Base-by-base conservation (phyloP, 495 filamentous ascomycete genomes). In the Tuber brumale region DNA sequence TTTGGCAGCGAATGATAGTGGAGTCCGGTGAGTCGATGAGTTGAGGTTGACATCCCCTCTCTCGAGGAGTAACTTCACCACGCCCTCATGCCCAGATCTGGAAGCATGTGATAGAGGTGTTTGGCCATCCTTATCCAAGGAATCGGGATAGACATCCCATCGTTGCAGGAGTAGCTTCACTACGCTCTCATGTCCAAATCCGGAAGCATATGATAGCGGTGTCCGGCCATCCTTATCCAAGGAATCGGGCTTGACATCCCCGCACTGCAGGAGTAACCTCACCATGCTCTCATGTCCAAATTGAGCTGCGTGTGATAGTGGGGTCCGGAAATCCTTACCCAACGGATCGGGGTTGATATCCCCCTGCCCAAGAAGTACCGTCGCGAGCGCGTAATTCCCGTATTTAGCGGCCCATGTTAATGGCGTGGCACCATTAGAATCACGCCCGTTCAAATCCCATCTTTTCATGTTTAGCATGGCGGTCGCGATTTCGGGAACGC, bases 121-220 rank as follows among this genome's bases (percentile, higher is more conserved):
- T 61, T 76, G 76, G 23, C 77, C 76, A 31, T 77, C 51, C 2
- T 8, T 70, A 70, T 77, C 70, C 37, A 27, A 71, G 1, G 74
- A 46, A 39, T 82, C 72, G 12, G 43, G 51, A 31, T 71, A 35
- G 35, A 77, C 73, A 31, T 70, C 72, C 31, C 23, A 8, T 23
- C 43, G 51, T 0, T 44, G 0, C 23, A 77, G 12, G 69, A 75
- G 74, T 18, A 75, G 35, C 69, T 23, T 21, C 16, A 78, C 86
- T 74, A 87, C 77, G 9, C 72, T 82, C 57, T 83, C 77, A 74
- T 86, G 80, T 16, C 85, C 86, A 39, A 73, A 75, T 69, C 74
- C 76, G 39, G 84, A 83, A 35, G 85, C 86, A 76, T 73, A 84
- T 16, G 80, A 84, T 66, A 87, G 81, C 35, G 86, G 83, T 9